A percentile compares a stretch with the other conserved stretches of the same genome.
Conservation (phyloP, 495 filamentous ascomycete genomes). For the Daldinia concentrica region DNA sequence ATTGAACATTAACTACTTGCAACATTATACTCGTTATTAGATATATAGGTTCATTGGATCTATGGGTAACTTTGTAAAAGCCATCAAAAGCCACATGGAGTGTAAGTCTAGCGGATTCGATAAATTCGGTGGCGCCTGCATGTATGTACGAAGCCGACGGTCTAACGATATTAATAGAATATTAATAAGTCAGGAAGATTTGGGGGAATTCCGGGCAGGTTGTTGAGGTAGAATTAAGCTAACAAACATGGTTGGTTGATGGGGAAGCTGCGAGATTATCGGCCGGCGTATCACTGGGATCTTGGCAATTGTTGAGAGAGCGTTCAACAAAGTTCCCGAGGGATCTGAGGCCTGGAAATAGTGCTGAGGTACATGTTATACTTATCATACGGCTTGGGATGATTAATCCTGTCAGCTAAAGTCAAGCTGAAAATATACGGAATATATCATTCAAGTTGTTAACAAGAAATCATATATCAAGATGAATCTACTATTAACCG, state of each 20-base stretch:
- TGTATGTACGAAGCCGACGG: neutral
- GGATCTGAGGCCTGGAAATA: neutral
- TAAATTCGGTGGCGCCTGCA: neutral
- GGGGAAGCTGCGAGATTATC: constrained; percentile 35
- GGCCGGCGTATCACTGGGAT: constrained; percentile 26
- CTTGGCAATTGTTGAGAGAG: constrained; percentile 46
- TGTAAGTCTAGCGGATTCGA: neutral
- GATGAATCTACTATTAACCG: too few species aligned
- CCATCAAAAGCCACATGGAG: neutral
- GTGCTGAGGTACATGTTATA: neutral
- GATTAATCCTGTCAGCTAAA: neutral
- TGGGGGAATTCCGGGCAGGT: constrained; percentile 40
- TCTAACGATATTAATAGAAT: neutral
- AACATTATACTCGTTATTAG: neutral
- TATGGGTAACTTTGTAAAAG: neutral
- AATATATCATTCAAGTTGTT: neutral
- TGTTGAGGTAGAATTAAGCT: constrained; percentile 30
- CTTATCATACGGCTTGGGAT: neutral
- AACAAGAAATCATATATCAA: too few species aligned
- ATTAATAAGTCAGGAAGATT: neutral
- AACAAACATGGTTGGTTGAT: constrained; percentile 24
- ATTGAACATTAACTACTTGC: constrained; percentile 21
- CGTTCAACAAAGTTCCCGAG: constrained; percentile 6
- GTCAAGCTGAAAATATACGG: neutral
- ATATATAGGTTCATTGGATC: neutral